These are phyloP conservation scores for Dioszegia aurantiaca DNA, from an alignment of 768 basidiomycete genomes.

Conservation along the genomic window DNA sequence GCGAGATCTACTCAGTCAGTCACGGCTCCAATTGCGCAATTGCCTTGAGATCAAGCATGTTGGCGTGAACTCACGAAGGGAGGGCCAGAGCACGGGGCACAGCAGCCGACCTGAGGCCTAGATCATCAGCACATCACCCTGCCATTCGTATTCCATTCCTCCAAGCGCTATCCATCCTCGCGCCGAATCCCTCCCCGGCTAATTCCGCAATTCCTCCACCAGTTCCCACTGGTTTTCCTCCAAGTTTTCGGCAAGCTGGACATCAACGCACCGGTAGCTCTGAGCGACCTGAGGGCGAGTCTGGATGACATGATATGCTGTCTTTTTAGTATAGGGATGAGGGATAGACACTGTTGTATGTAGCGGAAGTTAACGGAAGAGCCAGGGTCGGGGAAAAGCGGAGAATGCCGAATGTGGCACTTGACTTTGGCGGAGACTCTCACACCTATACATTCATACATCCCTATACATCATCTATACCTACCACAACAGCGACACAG, in stretches of 20 bases:
- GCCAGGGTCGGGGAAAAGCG: constrained; percentile 20
- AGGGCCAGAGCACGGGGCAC: constrained; percentile 21
- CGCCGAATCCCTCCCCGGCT: not conserved
- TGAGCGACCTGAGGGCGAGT: constrained; percentile 42
- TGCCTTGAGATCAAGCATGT: not conserved
- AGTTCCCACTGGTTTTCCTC: not conserved
- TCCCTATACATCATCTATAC: not conserved
- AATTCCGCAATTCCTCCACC: not conserved
- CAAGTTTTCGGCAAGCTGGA: not conserved
- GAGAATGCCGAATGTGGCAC: constrained; percentile 23
- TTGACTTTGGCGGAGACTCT: not conserved
- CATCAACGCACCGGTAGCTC: constrained; percentile 32
- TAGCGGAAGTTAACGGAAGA: constrained; percentile 10
- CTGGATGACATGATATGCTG: constrained; percentile 40
- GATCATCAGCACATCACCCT: constrained; percentile 5
- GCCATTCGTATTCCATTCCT: not conserved
- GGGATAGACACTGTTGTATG: not conserved
- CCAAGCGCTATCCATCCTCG: too few species aligned
- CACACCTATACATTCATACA: not conserved
- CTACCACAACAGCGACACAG: not conserved
- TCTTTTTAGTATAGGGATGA: constrained; percentile 11
- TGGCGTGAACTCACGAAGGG: constrained; percentile 22
- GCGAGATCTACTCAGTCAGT: constrained; percentile 17
- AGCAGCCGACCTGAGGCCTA: constrained; percentile 20
- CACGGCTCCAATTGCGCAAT: not conserved